Base-by-base conservation (phyloP, 768 basidiomycete species). In the Trametes meyenii region DNA sequence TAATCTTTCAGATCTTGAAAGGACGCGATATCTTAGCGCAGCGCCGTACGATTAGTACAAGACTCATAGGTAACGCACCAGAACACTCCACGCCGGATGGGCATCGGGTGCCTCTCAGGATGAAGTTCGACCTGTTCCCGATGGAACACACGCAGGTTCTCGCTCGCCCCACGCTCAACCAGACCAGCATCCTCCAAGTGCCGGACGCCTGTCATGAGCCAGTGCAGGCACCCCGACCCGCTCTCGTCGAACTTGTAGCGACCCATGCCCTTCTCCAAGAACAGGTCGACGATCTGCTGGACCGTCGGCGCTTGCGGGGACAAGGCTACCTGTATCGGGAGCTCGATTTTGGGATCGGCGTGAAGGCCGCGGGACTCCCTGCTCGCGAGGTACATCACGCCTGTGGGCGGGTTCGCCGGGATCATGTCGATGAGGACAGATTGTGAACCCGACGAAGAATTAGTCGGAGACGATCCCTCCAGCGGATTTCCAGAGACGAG, bases 161-260 rank as follows among this genome's bases (percentile, higher is more conserved):
- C 43, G 44, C 29, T 46, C 33, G 54, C 43, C 14, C 43, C 54
- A 8, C 11, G 19, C 10, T 55, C 54, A 17, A 55, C 33, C 17
- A 55, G 33, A 10, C 54, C 54, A 19, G 54, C 44, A 11, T 46
- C 29, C 35, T 55, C 54, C 26, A 55, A 29, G 17, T 45, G 26
- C 17, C 23, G 19, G 16, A 55, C 16, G 33, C 26, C 54, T 1
- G 54, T 55, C 16, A 33, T 33, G 7, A 55, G 26, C 54, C 54
- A 55, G 29, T 35, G 35, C 14, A 55, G 43, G 19, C 54, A 55
- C 12, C 54, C 54, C 8, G 54, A 55, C 1, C 54, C 54, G 12
- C 29, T 55, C 43, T 44, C 54, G 43, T 55, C 54, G 35, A 55
- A 55, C n/a, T 36, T 45, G 54, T 44, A 55, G 43, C 54, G 54